A percentile compares a stretch with the other conserved stretches of the same genome.
phyloP scores from a whole-genome alignment of 345 rosid genomes.

The Eucalyptus brandiana region DNA sequence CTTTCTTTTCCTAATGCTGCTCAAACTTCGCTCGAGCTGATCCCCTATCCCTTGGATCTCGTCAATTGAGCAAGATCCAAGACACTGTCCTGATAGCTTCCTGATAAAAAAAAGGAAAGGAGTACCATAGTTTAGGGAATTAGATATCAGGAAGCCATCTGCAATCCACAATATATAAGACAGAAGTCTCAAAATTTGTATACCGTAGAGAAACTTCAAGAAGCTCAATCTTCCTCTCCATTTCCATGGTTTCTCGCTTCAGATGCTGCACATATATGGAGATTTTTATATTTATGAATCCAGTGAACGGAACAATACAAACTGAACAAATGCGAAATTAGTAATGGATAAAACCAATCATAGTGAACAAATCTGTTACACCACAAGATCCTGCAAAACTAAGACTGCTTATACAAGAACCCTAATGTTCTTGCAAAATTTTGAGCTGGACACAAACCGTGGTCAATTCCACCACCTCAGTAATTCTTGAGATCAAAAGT shows the following conservation, averaged over 20 bases:
- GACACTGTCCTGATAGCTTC: conserved; percentile 38
- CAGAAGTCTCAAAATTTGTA: background rate
- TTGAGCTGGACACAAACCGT: background rate
- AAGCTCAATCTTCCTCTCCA: conserved; percentile 37
- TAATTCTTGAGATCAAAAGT: background rate
- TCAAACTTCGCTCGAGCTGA: conserved; percentile 36
- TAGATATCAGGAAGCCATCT: background rate
- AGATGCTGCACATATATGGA: conserved; percentile 18
- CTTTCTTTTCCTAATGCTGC: conserved; percentile 46
- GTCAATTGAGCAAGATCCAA: conserved; percentile 22
- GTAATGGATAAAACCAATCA: background rate
- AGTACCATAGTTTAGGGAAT: background rate
- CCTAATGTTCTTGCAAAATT: background rate
- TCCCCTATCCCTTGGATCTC: conserved; percentile 25
- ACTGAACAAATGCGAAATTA: background rate
- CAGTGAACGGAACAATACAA: background rate
- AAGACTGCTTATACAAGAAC: background rate
- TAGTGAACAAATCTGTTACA: background rate
- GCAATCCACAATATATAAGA: background rate
- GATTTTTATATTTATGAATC: background rate
- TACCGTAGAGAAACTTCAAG: conserved; percentile 42
- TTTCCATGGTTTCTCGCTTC: conserved; percentile 16
- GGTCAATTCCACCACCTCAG: background rate
- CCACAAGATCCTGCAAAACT: background rate
- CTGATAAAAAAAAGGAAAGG: conserved; percentile 1